Evolutionary conservation across 331 rosid species (phyloP).

Genomic region (Erythrophleum ivorense): DNA sequence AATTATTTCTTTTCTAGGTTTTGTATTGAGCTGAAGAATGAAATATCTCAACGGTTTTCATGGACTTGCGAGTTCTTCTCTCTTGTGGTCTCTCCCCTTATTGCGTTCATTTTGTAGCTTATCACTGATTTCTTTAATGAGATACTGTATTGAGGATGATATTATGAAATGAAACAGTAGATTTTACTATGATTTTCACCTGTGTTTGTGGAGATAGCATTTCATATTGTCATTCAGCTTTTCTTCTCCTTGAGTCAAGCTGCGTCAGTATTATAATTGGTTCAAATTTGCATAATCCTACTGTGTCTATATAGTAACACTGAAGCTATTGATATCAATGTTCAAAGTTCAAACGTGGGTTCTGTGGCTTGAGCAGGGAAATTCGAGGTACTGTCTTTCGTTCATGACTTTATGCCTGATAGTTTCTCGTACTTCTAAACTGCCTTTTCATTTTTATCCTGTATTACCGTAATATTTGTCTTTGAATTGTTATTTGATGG

Average conservation of each 20-base stretch:
- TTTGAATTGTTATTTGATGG: neutral
- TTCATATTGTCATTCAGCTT: neutral
- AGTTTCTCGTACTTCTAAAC: neutral
- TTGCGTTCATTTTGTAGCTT: neutral
- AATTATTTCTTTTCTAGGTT: neutral
- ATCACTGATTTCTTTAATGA: neutral
- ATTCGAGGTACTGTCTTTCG: neutral
- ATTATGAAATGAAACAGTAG: neutral
- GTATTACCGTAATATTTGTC: neutral
- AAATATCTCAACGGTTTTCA: too few relatives aligned
- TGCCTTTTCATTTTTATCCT: neutral
- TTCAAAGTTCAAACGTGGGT: neutral
- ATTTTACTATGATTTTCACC: neutral
- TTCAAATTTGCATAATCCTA: neutral
- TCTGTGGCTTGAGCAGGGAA: neutral
- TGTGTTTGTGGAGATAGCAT: neutral
- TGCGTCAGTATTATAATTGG: neutral
- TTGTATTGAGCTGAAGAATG: neutral
- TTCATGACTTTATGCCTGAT: neutral
- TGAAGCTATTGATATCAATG: neutral
- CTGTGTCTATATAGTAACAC: neutral
- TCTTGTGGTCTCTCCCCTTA: neutral
- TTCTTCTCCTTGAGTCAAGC: neutral
- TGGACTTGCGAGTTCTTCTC: neutral
- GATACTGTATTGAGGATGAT: neutral